phyloP scores from a whole-genome alignment of 2,329 filamentous ascomycete genomes.

The Cercospora sp. region DNA sequence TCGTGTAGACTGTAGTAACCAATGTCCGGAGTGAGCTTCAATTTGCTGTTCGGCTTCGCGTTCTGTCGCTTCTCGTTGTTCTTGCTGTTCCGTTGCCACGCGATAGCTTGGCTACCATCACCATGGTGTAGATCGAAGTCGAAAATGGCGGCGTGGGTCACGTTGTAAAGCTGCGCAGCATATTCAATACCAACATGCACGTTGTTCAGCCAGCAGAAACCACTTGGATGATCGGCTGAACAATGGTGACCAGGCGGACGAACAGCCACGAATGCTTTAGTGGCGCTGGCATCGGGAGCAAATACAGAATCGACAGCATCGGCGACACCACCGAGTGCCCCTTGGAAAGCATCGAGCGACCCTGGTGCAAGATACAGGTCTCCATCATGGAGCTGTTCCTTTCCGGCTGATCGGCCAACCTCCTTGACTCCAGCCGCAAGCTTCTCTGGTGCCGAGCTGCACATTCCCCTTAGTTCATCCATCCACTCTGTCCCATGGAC shows the following conservation, averaged over 20 bases:
- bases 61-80: slow-evolving; percentile 45
- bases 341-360: slow-evolving; percentile 83
- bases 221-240: slow-evolving; percentile 82
- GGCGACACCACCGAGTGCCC: slow-evolving; percentile 86
- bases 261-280: slow-evolving; percentile 82
- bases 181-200: slow-evolving; percentile 96
- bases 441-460: slow-evolving; percentile 73
- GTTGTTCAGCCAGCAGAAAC: slow-evolving; percentile 99
- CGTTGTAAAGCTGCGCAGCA: slow-evolving; percentile 74
- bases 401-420: slow-evolving; percentile 60
- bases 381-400: slow-evolving; percentile 74
- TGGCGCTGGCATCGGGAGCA: slow-evolving; percentile 43
- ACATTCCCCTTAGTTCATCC: slow-evolving; percentile 85
- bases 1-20: slow-evolving; percentile 97
- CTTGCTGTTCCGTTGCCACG: slow-evolving; percentile 84
- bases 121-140: slow-evolving; percentile 92
- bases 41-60: slow-evolving; percentile 34
- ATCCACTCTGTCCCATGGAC: slow-evolving; percentile 94
- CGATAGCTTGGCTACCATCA: slow-evolving; percentile 91
- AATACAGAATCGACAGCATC: slow-evolving; percentile 91
- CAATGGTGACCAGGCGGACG: slow-evolving; percentile 95
- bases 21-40: slow-evolving; percentile 52
- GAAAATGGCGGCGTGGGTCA: slow-evolving; percentile 91
- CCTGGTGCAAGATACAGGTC: slow-evolving; percentile 89
- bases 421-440: slow-evolving; percentile 77